phyloP scores from a whole-genome alignment of 23 red algal genomes.

The Cyanidioschyzon merolae region DNA sequence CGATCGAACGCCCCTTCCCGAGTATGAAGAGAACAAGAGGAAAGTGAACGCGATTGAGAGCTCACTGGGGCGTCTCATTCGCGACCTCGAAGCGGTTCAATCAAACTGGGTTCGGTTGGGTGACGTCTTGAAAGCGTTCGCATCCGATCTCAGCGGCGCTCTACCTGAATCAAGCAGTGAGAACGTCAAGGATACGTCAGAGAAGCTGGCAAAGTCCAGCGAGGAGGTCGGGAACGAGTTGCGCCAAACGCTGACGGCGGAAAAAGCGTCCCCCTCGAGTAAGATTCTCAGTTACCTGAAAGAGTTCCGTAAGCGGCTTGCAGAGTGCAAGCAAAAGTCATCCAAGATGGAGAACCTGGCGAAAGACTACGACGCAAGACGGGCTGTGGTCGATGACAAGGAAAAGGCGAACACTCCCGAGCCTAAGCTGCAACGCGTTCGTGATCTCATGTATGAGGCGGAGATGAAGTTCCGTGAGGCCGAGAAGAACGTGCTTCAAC shows the following conservation, averaged over 20 bases:
- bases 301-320: slow-evolving; percentile 1
- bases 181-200: not conserved
- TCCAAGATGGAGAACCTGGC: slow-evolving; percentile 6
- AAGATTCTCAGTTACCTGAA: not conserved
- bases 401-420: slow-evolving; percentile 6
- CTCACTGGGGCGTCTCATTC: not conserved
- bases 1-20: not conserved
- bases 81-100: slow-evolving; percentile 2
- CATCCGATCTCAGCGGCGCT: not conserved
- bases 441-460: not conserved
- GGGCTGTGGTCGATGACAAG: slow-evolving; percentile 13
- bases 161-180: not conserved
- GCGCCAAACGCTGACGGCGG: not conserved
- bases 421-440: not conserved
- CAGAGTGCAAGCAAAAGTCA: not conserved
- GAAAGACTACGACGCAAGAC: slow-evolving; percentile 10
- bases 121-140: not conserved
- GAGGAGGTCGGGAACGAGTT: slow-evolving; percentile 16
- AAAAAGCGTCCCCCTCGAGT: not conserved
- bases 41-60: not conserved
- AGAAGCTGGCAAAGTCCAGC: not conserved
- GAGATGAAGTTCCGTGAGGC: slow-evolving; percentile 16
- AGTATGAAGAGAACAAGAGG: slow-evolving; percentile 12
- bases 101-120: not conserved
- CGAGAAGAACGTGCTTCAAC: slow-evolving; percentile 4